Conservation (phyloP, 768 basidiomycete species). For the Leccinum imitatum region DNA sequence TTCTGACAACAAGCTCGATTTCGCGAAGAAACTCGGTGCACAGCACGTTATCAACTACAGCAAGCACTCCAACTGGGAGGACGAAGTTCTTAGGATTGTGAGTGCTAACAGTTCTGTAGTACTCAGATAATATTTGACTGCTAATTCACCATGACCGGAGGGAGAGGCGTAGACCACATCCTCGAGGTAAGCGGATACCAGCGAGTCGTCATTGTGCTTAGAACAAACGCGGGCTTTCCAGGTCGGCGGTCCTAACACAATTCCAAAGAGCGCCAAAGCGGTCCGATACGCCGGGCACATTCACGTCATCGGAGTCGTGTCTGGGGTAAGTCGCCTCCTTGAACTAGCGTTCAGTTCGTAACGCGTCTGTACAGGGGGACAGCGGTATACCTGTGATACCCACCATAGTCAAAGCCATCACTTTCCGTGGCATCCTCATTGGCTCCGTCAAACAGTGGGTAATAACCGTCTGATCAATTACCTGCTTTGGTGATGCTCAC, state of each 20-base stretch:
- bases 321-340: conserved; percentile 31
- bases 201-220: neutral
- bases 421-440: conserved; percentile 52
- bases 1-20: conserved; percentile 58
- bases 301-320: conserved; percentile 53
- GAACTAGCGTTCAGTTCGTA: no score
- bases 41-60: conserved; percentile 63
- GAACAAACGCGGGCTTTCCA: conserved; percentile 17
- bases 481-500: neutral
- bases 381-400: conserved; percentile 33
- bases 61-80: conserved; percentile 55
- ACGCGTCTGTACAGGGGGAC: conserved; percentile 15
- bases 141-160: conserved; percentile 26
- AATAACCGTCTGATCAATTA: neutral
- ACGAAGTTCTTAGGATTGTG: conserved; percentile 29
- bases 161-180: conserved; percentile 37
- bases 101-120: neutral
- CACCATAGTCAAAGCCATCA: conserved; percentile 41
- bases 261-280: conserved; percentile 43
- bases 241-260: conserved; percentile 56
- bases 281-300: conserved; percentile 43
- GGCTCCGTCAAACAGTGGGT: conserved; percentile 60
- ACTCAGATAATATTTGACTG: neutral
- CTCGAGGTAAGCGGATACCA: conserved; percentile 19
- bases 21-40: conserved; percentile 51